Evolutionary conservation across 2,329 filamentous ascomycete genomes (phyloP), one percentile per base, ranked within the genome.

Genomic region (Onygena corvina): DNA sequence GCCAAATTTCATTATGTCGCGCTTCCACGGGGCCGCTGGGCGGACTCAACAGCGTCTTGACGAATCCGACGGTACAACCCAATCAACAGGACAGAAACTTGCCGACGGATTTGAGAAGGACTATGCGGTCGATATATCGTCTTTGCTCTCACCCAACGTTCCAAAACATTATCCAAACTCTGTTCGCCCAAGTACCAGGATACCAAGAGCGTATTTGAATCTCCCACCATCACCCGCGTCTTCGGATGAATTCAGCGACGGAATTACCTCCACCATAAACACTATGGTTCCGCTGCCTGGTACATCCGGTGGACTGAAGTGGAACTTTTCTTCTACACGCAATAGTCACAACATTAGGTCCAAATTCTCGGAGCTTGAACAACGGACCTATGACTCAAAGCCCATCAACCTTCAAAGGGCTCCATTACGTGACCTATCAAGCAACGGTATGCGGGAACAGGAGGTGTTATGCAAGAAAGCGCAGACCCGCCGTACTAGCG

Each of bases 381-480:
- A 16, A 40, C 3, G 18, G 18, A 11, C 18, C 4, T 20, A 27
- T 11, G 9, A 5, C 4, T 29, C 27, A 11, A 29, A 11, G 27
- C 4, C 27, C 27, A 11, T 29, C 27, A 11, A 29, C 11, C 11
- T 7, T 1, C 21, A 29, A 29, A 64, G 67, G 48, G 57, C 63
- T 18, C 58, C 59, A 18, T 50, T 63, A 51, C 59, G 59, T 16
- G 56, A 56, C 34, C 55, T 58, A 8, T 52, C 61, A 2, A 60
- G 60, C 53, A 57, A 63, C 31, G 29, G 49, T 7, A 30, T 44
- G 4, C 51, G 47, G 56, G 12, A 57, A 53, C 66, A 61, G 49
- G 66, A 66, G 27, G 66, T 60, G 44, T 59, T 70, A 12, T 62
- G 66, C 14, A 69, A 66, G 51, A 66, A 69, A 48, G 66, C 64